Percentiles rank a stretch among this genome's conserved stretches.
phyloP scores from a whole-genome alignment of 768 basidiomycete species.

The Calocybe gangraenosa region DNA sequence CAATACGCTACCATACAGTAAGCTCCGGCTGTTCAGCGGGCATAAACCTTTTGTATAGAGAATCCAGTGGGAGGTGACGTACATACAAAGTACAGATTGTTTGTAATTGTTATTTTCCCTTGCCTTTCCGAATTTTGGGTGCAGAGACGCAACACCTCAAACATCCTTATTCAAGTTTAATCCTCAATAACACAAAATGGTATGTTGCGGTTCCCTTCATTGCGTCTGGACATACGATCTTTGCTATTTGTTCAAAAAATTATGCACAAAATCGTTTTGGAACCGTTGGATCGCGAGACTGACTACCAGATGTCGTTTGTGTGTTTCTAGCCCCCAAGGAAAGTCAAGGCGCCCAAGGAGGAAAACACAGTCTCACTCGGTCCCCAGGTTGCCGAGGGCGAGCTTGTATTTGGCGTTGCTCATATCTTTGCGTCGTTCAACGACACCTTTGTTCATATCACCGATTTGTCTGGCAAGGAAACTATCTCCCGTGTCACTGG shows the following conservation, averaged over 20 bases:
- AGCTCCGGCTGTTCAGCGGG: too few relatives aligned
- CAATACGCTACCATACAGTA: too few relatives aligned
- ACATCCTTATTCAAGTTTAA: slow-evolving; percentile 11
- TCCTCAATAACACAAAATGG: slow-evolving; percentile 32
- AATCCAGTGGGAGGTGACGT: too few relatives aligned
- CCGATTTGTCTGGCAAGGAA: slow-evolving; percentile 98
- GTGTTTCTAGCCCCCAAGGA: slow-evolving; percentile 69
- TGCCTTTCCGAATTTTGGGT: slow-evolving; percentile 9
- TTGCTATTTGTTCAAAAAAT: slow-evolving; percentile 2
- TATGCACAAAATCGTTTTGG: neutral
- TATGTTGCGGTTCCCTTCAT: slow-evolving; percentile 21
- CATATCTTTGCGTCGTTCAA: slow-evolving; percentile 99
- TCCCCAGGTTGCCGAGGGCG: slow-evolving; percentile 93
- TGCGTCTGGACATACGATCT: neutral
- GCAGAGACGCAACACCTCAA: slow-evolving; percentile 25
- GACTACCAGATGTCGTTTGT: slow-evolving; percentile 10
- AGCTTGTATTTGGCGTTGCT: slow-evolving; percentile 96
- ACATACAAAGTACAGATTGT: too few relatives aligned
- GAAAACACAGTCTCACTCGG: slow-evolving; percentile 88
- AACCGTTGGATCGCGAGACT: slow-evolving; percentile 43
- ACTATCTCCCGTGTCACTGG: slow-evolving; percentile 99
- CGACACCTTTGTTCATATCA: slow-evolving; percentile 99
- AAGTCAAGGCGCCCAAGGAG: slow-evolving; percentile 72
- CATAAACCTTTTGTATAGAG: too few relatives aligned
- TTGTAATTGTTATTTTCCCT: slow-evolving; percentile 10